These are phyloP conservation scores for Coemansia aciculifera DNA, from an alignment of 192 early-diverging fungal species.

Conservation along the genomic window DNA sequence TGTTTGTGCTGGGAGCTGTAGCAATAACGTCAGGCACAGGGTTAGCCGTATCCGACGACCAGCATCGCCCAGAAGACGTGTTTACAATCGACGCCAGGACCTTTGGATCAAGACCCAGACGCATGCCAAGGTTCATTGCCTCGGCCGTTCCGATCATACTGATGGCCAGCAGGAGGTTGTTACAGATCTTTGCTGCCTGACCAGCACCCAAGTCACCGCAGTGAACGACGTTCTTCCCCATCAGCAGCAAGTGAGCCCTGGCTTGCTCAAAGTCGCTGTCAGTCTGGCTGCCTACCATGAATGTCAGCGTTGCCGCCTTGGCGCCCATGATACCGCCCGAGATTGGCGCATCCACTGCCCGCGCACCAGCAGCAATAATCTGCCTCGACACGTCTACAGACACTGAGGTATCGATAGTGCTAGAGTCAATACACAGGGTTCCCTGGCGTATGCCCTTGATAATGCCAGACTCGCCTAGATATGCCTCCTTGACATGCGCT, in stretches of 20 bases:
- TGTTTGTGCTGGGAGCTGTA: slow-evolving; percentile 73
- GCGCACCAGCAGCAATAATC: slow-evolving; percentile 62
- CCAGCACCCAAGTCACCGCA: slow-evolving; percentile 84
- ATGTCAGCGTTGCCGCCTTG: slow-evolving; percentile 85
- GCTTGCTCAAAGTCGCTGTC: slow-evolving; percentile 62
- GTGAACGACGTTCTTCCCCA: slow-evolving; percentile 90
- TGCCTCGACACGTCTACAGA: slow-evolving; percentile 68
- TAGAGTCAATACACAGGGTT: slow-evolving; percentile 80
- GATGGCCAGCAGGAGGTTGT: slow-evolving; percentile 95
- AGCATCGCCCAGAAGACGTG: slow-evolving; percentile 86
- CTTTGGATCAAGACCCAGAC: slow-evolving; percentile 84
- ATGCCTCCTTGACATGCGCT: slow-evolving; percentile 77
- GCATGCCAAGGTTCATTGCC: slow-evolving; percentile 87
- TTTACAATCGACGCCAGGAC: slow-evolving; percentile 86
- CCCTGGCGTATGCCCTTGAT: slow-evolving; percentile 54
- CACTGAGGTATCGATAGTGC: slow-evolving; percentile 87
- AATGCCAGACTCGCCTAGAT: slow-evolving; percentile 73
- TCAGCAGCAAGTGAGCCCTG: slow-evolving; percentile 62
- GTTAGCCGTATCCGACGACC: slow-evolving; percentile 91
- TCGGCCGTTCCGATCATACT: slow-evolving; percentile 92
- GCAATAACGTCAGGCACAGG: slow-evolving; percentile 82
- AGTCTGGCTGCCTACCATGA: slow-evolving; percentile 87
- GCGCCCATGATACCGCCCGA: slow-evolving; percentile 92
- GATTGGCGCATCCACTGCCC: slow-evolving; percentile 88
- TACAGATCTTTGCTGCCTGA: slow-evolving; percentile 94